phyloP scores from a whole-genome alignment of 2,329 filamentous ascomycete genomes.

The Alternaria gaisen region DNA sequence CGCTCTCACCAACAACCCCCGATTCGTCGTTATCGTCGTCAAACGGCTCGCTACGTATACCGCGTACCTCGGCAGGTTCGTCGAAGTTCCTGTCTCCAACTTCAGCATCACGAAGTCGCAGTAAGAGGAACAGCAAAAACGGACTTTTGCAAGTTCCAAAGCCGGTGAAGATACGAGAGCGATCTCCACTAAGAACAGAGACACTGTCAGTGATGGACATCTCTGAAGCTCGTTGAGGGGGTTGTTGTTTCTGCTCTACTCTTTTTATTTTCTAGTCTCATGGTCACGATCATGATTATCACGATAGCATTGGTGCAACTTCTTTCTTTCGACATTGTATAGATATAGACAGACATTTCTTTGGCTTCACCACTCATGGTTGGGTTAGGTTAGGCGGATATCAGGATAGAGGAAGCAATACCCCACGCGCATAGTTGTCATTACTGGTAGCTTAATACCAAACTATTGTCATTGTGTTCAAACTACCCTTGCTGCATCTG shows the following conservation, averaged over 20 bases:
- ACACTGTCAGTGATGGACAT: background rate
- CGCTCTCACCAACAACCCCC: constrained; percentile 20
- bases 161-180: background rate
- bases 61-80: constrained; percentile 6
- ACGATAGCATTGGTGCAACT: background rate
- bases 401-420: background rate
- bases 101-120: constrained; percentile 14
- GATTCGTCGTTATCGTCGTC: constrained; percentile 21
- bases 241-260: background rate
- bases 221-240: constrained; percentile 15
- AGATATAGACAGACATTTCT: background rate
- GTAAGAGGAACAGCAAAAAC: background rate
- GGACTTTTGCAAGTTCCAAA: constrained; percentile 11
- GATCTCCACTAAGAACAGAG: constrained; percentile 10
- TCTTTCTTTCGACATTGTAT: background rate
- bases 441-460: background rate
- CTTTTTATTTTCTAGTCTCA: background rate
- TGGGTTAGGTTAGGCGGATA: background rate
- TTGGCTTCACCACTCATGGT: background rate
- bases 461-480: background rate
- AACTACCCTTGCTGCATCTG: background rate
- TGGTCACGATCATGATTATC: background rate
- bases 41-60: constrained; percentile 11
- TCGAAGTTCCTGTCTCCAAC: background rate
- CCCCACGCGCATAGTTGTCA: background rate